Percentiles rank a stretch among this genome's conserved stretches.
Evolutionary conservation across 2,329 filamentous ascomycete genomes (phyloP).

Genomic region (Pestalotiopsis sp.): DNA sequence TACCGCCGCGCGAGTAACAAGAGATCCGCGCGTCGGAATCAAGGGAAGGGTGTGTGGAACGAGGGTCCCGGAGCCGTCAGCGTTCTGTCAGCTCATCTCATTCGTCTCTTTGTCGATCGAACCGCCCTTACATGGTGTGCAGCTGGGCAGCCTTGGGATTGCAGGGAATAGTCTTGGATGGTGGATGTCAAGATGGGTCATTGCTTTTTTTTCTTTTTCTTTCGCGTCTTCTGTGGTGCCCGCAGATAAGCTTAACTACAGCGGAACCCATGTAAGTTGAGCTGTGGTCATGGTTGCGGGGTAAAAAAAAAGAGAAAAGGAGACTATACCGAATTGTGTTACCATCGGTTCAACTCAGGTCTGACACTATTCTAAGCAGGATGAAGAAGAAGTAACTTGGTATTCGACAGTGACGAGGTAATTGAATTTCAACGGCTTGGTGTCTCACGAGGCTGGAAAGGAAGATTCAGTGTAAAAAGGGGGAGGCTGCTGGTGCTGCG

Average conservation of each 20-base stretch:
- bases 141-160: not conserved
- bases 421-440: not conserved
- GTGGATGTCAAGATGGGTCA: not conserved
- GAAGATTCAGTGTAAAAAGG: not conserved
- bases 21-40: no score
- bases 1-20: no score
- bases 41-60: not conserved
- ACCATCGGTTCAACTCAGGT: not conserved
- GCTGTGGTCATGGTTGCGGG: constrained; percentile 2
- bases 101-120: not conserved
- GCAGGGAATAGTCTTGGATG: not conserved
- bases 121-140: not conserved
- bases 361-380: not conserved
- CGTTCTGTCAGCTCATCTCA: not conserved
- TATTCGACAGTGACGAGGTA: not conserved
- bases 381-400: not conserved
- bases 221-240: not conserved
- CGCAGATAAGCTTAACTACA: not conserved
- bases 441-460: not conserved
- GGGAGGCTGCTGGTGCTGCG: not conserved
- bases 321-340: no score
- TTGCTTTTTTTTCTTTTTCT: not conserved
- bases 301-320: not conserved
- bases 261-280: not conserved
- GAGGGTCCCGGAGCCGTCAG: not conserved